Evolutionary conservation across 306 rosid species (phyloP).

Genomic region (Castanea sativa): DNA sequence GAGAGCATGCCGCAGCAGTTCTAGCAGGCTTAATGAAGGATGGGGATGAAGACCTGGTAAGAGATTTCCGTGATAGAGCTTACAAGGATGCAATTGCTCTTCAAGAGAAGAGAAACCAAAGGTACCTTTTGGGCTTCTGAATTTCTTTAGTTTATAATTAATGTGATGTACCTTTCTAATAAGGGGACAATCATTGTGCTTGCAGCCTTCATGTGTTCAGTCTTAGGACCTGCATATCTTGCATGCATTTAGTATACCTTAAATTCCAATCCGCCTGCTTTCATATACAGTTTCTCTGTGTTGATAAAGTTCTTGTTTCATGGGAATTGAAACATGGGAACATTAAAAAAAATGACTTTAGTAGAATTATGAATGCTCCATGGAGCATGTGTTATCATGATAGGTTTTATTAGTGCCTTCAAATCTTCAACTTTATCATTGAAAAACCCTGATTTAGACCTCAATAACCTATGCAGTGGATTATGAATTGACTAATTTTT

Average conservation of each 20-base stretch:
- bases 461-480: too few relatives aligned
- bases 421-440: background rate
- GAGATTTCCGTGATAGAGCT: constrained; percentile 84
- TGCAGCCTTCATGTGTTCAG: background rate
- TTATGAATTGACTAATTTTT: too few relatives aligned
- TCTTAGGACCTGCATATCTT: background rate
- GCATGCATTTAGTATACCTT: background rate
- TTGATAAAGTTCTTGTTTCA: background rate
- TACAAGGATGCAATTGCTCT: constrained; percentile 59
- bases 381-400: background rate
- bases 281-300: background rate
- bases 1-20: constrained; percentile 99
- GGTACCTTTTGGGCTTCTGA: constrained; percentile 36
- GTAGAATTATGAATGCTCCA: background rate
- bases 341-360: too few relatives aligned
- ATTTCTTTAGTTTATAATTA: background rate
- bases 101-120: constrained; percentile 59
- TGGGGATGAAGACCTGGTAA: constrained; percentile 86
- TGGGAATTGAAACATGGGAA: background rate
- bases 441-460: too few relatives aligned
- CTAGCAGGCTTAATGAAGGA: constrained; percentile 97
- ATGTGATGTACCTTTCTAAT: background rate
- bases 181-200: background rate
- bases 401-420: background rate
- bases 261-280: background rate